Evolutionary conservation across 306 rosid genomes (phyloP).

Genomic region (Sphenostylis stenocarpa): DNA sequence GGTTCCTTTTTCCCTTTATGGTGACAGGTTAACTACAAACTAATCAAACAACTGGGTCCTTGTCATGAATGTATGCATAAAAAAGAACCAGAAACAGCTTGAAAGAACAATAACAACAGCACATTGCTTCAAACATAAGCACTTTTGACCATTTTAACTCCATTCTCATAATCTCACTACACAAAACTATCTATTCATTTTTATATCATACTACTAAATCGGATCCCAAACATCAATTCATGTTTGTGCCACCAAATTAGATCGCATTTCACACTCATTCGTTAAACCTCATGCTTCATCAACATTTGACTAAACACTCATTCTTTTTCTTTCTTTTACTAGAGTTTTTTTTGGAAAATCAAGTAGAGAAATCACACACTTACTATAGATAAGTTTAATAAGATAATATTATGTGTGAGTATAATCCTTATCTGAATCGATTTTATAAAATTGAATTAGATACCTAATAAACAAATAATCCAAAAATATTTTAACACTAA

Average conservation of each 20-base stretch:
- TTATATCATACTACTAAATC: not conserved
- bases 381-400: too few relatives aligned
- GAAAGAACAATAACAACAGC: not conserved
- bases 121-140: constrained; percentile 16
- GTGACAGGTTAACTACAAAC: constrained; percentile 16
- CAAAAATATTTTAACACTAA: too few relatives aligned
- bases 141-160: not conserved
- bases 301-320: not conserved
- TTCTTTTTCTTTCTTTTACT: not conserved
- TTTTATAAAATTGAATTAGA: too few relatives aligned
- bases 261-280: not conserved
- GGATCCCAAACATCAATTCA: not conserved
- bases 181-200: not conserved
- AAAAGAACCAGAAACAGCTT: not conserved
- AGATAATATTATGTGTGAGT: too few relatives aligned
- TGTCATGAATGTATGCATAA: not conserved
- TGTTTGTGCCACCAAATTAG: not conserved
- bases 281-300: not conserved
- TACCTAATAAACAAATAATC: too few relatives aligned
- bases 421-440: too few relatives aligned
- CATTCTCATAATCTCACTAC: not conserved
- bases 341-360: too few relatives aligned
- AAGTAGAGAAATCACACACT: too few relatives aligned
- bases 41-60: not conserved
- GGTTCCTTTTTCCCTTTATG: not conserved